Evolutionary conservation across 2,329 filamentous ascomycete genomes (phyloP), one percentile per base, ranked within the genome.

Genomic region (Kalmusia sp.): DNA sequence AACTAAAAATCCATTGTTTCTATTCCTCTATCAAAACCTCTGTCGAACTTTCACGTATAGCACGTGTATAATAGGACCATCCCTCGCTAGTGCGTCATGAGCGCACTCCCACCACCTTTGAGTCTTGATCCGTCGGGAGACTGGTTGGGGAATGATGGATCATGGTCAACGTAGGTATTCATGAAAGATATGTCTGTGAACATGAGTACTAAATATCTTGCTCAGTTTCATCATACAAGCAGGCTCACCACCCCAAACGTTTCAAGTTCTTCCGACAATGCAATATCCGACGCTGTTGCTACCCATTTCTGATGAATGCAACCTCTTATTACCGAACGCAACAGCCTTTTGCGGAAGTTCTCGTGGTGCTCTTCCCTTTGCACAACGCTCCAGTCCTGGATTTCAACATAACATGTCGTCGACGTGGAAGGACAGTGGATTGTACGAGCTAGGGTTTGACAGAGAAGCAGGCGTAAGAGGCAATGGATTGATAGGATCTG

Each of bases 401-500:
- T 62, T 59, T 33, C 53, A 52, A 38, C 24, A 39, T 2, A 57
- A 59, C n/a, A 24, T 14, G 12, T 62, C 56, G 2, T 52, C 51
- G 6, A 44, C 80, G 45, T 90, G 85, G 84, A 74, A 78, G 21
- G 57, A 81, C 1, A 72, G 87, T 30, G 87, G 86, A 24, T 74
- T 79, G 21, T 89, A 82, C 77, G 76, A 82, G 59, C 75, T 88
- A 24, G 83, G 81, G 22, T 76, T 87, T 33, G 77, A 81, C 48
- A 43, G 61, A 21, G 80, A 85, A 51, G 73, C 87, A 17, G 82
- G 80, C 5, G 76, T 82, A 44, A 73, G 70, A 2, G 84, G 82
- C 38, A 88, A 88, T 65, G 87, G 84, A 7, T 76, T 85, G 48
- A 90, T 87, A 63, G 87, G 85, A 4, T 63, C 82, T 82, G 73